Evolutionary conservation across 768 basidiomycete species (phyloP), one percentile per base, ranked within the genome.

Genomic region (Mycena olivaceomarginata): DNA sequence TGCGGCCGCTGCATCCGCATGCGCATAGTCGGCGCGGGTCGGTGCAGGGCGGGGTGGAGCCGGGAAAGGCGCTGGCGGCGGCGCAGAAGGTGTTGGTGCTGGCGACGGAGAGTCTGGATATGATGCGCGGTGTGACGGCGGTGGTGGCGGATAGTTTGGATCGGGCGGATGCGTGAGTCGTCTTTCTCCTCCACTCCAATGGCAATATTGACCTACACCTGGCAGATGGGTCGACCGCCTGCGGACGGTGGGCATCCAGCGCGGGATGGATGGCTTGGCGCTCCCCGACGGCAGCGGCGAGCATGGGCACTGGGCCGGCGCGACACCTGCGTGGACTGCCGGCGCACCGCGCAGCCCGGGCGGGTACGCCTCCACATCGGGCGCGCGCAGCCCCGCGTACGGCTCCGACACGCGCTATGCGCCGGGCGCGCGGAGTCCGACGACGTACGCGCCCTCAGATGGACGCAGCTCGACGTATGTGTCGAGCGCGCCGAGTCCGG

Each of bases 21-120:
- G 40, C 66, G 39, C 77, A 67, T 40, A 68, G 66, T 37, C 76
- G 72, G 65, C 79, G 74, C 25, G 66, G 67, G 73, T 75, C 65
- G 45, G 53, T 41, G 48, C 57, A n/a, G 48, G 69, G 39, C 20
- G 70, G 78, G 40, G 82, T 87, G 22, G 85, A 88, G 63, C 89
- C 91, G 0, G 88, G 91, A 46, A 87, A 92, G 8, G 95, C 95
- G 2, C 89, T 92, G 31, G 89, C 92, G 18, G 94, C 96, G 40
- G 95, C 97, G 12, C 94, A 96, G 83, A 88, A 94, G 67, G 93
- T 98, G 22, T 83, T 98, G 79, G 92, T 93, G 10, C 91, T 98
- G 11, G 96, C 97, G 15, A 95, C 94, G 16, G 97, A 98, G 87
- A 97, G 96, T 82, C 82, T 98, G 84, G 97, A 98, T 82, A 98